phyloP scores from a whole-genome alignment of 2,329 filamentous ascomycete genomes.

The Trichothecium sympodiale region DNA sequence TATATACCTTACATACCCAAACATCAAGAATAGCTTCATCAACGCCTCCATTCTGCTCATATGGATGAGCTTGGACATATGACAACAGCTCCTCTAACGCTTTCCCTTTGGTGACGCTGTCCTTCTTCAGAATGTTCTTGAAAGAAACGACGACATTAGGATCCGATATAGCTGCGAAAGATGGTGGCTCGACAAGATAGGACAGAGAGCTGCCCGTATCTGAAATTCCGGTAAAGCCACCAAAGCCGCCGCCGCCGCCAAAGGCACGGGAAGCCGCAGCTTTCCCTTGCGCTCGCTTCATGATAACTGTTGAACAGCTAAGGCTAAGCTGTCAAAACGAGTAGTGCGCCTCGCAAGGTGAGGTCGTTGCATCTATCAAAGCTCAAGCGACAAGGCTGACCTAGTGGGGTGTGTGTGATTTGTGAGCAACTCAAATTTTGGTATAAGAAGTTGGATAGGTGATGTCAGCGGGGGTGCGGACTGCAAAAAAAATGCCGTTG shows the following conservation, averaged over 20 bases:
- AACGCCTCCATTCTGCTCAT: slow-evolving; percentile 45
- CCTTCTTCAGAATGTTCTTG: slow-evolving; percentile 87
- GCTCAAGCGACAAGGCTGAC: not conserved
- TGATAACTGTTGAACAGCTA: not conserved
- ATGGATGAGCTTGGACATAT: slow-evolving; percentile 45
- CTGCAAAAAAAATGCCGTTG: too few relatives aligned
- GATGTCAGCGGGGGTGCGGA: too few relatives aligned
- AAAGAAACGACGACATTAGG: slow-evolving; percentile 79
- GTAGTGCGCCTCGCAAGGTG: too few relatives aligned
- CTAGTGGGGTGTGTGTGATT: not conserved
- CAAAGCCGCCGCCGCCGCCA: slow-evolving; percentile 3
- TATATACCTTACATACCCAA: slow-evolving; percentile 73
- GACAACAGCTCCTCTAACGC: slow-evolving; percentile 75
- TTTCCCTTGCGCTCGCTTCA: slow-evolving; percentile 4
- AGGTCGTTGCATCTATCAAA: too few relatives aligned
- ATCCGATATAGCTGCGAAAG: slow-evolving; percentile 67
- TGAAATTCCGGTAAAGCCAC: slow-evolving; percentile 5
- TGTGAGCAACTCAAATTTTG: too few relatives aligned
- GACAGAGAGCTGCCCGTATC: slow-evolving; percentile 48
- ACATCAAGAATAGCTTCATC: slow-evolving; percentile 79
- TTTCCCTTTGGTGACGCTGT: slow-evolving; percentile 82
- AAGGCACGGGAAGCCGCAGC: slow-evolving; percentile 1
- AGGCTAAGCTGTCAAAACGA: too few relatives aligned
- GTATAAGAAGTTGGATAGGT: too few relatives aligned
- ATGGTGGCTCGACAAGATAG: slow-evolving; percentile 77